Evolutionary conservation across 2,329 filamentous ascomycete species (phyloP), one percentile per base, ranked within the genome.

Genomic region (Camillea tinctor): DNA sequence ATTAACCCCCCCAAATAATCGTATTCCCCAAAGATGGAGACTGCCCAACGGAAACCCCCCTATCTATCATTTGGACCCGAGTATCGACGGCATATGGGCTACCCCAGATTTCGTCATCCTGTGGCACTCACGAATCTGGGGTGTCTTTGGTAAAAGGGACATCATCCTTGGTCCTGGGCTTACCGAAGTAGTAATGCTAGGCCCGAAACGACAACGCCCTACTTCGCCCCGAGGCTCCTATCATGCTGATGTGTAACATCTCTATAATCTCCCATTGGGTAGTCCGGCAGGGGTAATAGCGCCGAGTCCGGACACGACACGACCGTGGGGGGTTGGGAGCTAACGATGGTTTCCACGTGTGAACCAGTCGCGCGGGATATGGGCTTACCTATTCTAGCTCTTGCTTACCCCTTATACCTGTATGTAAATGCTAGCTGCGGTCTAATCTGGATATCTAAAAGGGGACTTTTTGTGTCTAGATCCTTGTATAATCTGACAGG

Each of bases 91-190:
- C 4, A 17, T 44, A 4, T 44, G 13, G n/a, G 49, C 17, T 50
- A 50, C 49, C 49, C 49, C 49, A 50, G 49, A 50, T 50, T 50
- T 50, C 21, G 49, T 50, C 49, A 50, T 50, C 49, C 19, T 50
- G 7, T 19, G 17, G 19, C 49, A 50, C 19, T 50, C n/a, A 23
- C 19, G 19, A 50, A 21, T 21, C 49, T 19, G 17, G 49, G 49
- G 49, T 49, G 19, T 19, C 19, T 23, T 50, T 50, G 19, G 49
- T 23, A 19, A 13, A 21, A 7, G 19, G 49, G 19, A 21, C 7
- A 23, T 6, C 19, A 23, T 50, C 49, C 49, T 50, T 21, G 19
- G 19, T 19, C 49, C 3, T 22, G 19, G 49, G 49, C 13, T 13
- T 44, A 15, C 36, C 36, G 36, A 30, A 40, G 36, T 44, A 15